These are phyloP conservation scores for Linnemannia zychae DNA, from an alignment of 192 early-diverging fungal species.

Conservation along the genomic window DNA sequence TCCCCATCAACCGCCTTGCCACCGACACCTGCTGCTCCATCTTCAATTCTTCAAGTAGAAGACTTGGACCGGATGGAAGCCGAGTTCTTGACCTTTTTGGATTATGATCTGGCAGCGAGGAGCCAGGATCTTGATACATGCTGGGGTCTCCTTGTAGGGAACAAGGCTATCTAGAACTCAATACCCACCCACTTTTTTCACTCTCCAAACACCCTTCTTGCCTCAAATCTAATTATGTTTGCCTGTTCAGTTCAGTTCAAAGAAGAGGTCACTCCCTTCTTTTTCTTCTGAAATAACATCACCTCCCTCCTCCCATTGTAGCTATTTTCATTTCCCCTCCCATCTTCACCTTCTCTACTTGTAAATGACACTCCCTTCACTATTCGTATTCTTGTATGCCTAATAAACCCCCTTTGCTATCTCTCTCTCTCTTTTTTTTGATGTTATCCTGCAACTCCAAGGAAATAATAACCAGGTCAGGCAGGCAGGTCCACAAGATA, in stretches of 20 bases:
- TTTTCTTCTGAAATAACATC: neutral
- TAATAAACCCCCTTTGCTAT: neutral
- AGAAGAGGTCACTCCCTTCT: neutral
- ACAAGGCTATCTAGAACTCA: constrained; percentile 9
- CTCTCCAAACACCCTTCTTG: neutral
- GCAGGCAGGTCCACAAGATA: neutral
- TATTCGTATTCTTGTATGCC: neutral
- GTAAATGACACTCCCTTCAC: neutral
- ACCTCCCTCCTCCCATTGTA: neutral
- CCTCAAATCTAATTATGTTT: neutral
- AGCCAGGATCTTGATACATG: constrained; percentile 45
- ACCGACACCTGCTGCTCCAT: neutral
- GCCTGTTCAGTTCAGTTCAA: neutral
- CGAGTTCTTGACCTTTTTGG: constrained; percentile 65
- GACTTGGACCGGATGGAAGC: constrained; percentile 64
- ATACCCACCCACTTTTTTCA: neutral
- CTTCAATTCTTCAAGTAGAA: constrained; percentile 35
- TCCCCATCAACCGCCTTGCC: neutral
- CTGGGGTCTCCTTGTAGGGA: constrained; percentile 39
- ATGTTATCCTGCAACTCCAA: neutral
- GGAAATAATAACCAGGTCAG: neutral
- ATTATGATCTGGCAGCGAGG: constrained; percentile 54
- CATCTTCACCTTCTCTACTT: neutral
- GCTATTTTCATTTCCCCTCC: neutral
- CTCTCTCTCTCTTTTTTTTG: neutral